Percentiles rank a stretch among this genome's conserved stretches.
Evolutionary conservation across 345 rosid species (phyloP).

Genomic region (Hibiscus mutabilis): DNA sequence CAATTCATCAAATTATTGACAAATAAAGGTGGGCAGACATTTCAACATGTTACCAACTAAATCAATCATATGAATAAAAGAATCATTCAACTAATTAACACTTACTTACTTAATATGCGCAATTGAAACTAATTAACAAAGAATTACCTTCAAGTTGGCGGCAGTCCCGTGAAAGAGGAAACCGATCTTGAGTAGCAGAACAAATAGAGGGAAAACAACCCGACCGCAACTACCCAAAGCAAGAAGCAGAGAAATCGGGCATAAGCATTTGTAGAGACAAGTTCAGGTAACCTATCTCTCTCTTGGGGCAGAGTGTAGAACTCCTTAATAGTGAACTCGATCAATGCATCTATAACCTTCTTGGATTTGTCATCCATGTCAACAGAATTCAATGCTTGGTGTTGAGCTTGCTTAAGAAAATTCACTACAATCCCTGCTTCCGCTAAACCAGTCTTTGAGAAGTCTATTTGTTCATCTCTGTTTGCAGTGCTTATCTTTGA

Average conservation of each 20-base stretch:
- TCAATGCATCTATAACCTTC: constrained; percentile 31
- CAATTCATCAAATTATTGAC: background rate
- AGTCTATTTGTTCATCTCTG: background rate
- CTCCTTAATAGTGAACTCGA: constrained; percentile 8
- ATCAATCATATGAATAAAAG: background rate
- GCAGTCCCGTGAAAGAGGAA: background rate
- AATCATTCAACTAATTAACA: background rate
- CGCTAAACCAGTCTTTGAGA: background rate
- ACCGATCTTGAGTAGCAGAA: background rate
- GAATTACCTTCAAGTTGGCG: constrained; percentile 12
- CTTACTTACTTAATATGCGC: background rate
- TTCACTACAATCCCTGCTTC: constrained; percentile 17
- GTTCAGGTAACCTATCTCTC: background rate
- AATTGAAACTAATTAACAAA: background rate
- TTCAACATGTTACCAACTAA: background rate
- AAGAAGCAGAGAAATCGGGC: constrained; percentile 4
- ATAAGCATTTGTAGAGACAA: background rate
- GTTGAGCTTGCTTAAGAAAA: constrained; percentile 24
- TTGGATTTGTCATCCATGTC: constrained; percentile 15
- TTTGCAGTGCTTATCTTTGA: constrained; percentile 1
- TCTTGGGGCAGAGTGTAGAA: constrained; percentile 23
- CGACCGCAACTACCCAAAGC: background rate
- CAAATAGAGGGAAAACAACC: background rate
- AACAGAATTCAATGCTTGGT: constrained; percentile 20
- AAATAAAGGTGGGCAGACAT: background rate